phyloP scores from a whole-genome alignment of 192 early-diverging fungal species.

The Coemansia sp. region DNA sequence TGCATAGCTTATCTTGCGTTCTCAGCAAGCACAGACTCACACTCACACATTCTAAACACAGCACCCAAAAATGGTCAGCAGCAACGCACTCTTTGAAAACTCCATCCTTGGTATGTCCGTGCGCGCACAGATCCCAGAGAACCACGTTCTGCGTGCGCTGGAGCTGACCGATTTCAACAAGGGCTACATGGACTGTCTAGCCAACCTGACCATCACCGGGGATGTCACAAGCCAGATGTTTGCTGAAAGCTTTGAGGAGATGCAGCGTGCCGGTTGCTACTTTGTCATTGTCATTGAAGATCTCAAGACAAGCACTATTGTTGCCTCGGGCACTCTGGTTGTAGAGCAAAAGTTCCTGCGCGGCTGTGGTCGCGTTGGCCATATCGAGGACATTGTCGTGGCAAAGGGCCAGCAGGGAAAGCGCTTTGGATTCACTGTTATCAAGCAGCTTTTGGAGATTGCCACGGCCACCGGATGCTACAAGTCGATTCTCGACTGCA shows the following conservation, averaged over 20 bases:
- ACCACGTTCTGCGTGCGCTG: constrained; percentile 77
- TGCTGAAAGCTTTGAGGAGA: constrained; percentile 72
- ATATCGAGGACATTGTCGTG: constrained; percentile 91
- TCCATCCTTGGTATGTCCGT: constrained; percentile 70
- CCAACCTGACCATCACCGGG: constrained; percentile 79
- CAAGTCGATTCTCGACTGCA: constrained; percentile 80
- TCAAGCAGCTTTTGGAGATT: constrained; percentile 84
- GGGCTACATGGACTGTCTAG: constrained; percentile 66
- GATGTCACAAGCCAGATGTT: constrained; percentile 70
- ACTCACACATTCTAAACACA: background rate
- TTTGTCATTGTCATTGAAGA: constrained; percentile 85
- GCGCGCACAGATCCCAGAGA: constrained; percentile 59
- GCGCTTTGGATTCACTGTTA: constrained; percentile 68
- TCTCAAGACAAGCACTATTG: constrained; percentile 55
- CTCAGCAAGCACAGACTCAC: background rate
- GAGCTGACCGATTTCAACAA: constrained; percentile 77
- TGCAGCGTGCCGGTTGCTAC: constrained; percentile 68
- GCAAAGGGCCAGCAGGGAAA: constrained; percentile 71
- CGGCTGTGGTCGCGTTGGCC: constrained; percentile 79
- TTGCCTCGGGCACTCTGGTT: constrained; percentile 83
- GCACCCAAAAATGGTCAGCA: constrained; percentile 39
- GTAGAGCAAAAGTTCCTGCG: constrained; percentile 92
- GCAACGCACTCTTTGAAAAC: constrained; percentile 44
- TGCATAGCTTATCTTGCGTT: background rate
- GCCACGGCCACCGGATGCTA: constrained; percentile 82